Evolutionary conservation across 768 basidiomycete genomes (phyloP), one percentile per base, ranked within the genome.

Genomic region (Crepidotus variabilis): DNA sequence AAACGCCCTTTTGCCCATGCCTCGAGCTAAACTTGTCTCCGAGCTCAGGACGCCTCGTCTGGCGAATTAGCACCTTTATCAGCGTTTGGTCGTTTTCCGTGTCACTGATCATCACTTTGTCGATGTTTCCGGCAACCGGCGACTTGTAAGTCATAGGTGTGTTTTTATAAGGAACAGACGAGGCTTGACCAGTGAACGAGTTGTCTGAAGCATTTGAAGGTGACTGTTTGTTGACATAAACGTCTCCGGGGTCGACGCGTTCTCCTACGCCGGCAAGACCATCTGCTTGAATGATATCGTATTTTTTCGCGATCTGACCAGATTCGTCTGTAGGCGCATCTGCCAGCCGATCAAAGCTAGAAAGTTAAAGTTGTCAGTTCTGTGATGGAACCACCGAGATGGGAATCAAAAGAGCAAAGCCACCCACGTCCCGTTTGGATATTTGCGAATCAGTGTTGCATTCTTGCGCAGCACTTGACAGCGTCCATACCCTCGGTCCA

Each of bases 1-100:
- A 98, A 10, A 99, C 97, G 56, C 97, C 97, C 73, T 99, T 99
- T 74, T 99, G 97, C 47, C 97, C 97, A 67, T 99, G 97, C 61
- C 97, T 77, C 2, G 92, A 94, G 39, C 95, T 98, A 71, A 99
- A 99, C 74, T 99, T 99, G 77, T 99, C 97, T 1, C 97, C 97
- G 47, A 98, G 77, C 67, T 99, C 97, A 47, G 97, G 97, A 54
- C 93, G 80, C 69, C 97, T 82, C 16, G 97, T 99, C 75, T 99
- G 97, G 32, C 97, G 87, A 65, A 98, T 93, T 65, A 98, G 79
- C 43, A 98, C 94, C 73, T 99, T 99, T 79, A 99, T 91, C 58
- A 99, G 77, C 14, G 91, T 92, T 70, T 96, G 92, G 71, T 98
- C 95, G 65, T 92, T 93, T 65, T 98, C 96, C 8, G 93, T 95